Percentiles rank a stretch among this genome's conserved stretches.
These are phyloP conservation scores for Draba incana DNA, from an alignment of 345 rosid genomes.

Conservation along the genomic window DNA sequence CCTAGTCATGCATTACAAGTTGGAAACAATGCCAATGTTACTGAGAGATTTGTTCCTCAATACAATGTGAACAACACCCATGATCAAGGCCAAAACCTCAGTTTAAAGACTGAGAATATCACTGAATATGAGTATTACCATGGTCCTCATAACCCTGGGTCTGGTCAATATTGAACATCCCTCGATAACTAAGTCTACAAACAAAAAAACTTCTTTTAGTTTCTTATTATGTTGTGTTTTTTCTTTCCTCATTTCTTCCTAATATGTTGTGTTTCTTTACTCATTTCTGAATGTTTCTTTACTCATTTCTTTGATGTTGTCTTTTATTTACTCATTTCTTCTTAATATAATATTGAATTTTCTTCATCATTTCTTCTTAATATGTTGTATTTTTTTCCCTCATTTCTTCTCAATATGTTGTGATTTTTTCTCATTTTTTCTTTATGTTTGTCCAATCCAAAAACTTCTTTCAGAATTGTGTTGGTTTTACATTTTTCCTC, in stretches of 20 bases:
- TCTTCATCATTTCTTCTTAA: background rate
- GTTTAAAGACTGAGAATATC: slow-evolving; percentile 4
- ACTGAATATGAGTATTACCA: slow-evolving; percentile 25
- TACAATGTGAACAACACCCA: slow-evolving; percentile 15
- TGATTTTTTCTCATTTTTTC: too few relatives aligned
- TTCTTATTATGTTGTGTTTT: too few relatives aligned
- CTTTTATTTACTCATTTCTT: background rate
- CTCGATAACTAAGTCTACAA: too few relatives aligned
- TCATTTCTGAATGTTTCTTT: too few relatives aligned
- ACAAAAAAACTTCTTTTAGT: background rate
- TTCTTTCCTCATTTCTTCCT: too few relatives aligned
- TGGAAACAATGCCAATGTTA: slow-evolving; percentile 13
- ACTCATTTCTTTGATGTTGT: background rate
- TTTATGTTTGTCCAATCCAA: too few relatives aligned
- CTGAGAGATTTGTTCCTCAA: background rate
- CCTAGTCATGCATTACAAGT: background rate
- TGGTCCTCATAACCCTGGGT: slow-evolving; percentile 9
- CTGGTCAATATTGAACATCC: slow-evolving; percentile 6
- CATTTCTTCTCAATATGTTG: too few relatives aligned
- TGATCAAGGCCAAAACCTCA: background rate
- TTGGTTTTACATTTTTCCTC: too few relatives aligned
- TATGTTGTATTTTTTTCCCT: background rate
- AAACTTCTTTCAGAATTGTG: too few relatives aligned
- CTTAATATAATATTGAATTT: background rate
- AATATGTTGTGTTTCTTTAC: too few relatives aligned